Evolutionary conservation across 1,284 basidiomycete species (phyloP).

Genomic region (Neolentinus lepideus): DNA sequence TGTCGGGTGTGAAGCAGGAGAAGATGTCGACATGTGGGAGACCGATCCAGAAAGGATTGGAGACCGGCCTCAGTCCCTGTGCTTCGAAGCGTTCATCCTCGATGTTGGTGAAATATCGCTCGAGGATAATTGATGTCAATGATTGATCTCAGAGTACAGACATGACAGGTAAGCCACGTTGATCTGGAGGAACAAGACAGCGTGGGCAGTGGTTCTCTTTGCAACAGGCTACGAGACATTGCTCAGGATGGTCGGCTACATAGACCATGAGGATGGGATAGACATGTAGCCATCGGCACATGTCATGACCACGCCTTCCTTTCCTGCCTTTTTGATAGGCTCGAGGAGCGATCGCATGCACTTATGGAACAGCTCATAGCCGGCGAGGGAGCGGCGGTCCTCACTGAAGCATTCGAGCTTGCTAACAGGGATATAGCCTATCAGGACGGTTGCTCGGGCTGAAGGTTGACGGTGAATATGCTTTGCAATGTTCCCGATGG

Average conservation of each 20-base stretch:
- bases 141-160: background rate
- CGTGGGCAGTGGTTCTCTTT: constrained; percentile 14
- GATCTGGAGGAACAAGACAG: constrained; percentile 10
- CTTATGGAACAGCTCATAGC: constrained; percentile 19
- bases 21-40: constrained; percentile 17
- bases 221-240: constrained; percentile 14
- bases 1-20: constrained; percentile 16
- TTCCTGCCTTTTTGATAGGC: constrained; percentile 14
- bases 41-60: constrained; percentile 19
- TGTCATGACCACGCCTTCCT: constrained; percentile 14
- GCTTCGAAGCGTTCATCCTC: background rate
- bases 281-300: constrained; percentile 18
- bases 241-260: constrained; percentile 19
- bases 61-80: constrained; percentile 6
- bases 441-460: constrained; percentile 14
- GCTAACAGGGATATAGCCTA: constrained; percentile 20
- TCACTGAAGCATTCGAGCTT: constrained; percentile 16
- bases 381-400: constrained; percentile 6
- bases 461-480: constrained; percentile 13
- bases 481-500: constrained; percentile 10
- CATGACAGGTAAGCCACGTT: constrained; percentile 8
- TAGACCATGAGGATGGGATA: constrained; percentile 18
- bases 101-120: background rate
- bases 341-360: constrained; percentile 17
- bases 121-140: background rate